Evolutionary conservation across 2,329 filamentous ascomycete species (phyloP).

Genomic region (Magnaporthiopsis incrustans): DNA sequence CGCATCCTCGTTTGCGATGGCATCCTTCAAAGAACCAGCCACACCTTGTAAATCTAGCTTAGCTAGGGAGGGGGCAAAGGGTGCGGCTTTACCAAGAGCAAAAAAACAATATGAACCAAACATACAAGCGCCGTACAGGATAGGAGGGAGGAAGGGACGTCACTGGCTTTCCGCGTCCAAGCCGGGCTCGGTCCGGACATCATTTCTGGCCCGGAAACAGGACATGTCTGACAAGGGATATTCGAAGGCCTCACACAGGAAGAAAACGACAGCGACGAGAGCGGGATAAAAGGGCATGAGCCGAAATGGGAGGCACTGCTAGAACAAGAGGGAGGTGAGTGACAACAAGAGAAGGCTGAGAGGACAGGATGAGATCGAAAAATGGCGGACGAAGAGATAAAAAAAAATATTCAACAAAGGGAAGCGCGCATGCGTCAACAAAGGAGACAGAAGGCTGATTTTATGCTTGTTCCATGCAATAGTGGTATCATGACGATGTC

Average conservation of each 20-base stretch:
- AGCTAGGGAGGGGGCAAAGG: not conserved
- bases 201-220: not conserved
- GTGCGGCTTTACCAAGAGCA: not conserved
- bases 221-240: not conserved
- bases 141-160: not conserved
- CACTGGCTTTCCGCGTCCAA: not conserved
- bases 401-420: not conserved
- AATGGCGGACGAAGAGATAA: not conserved
- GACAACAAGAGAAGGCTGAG: not conserved
- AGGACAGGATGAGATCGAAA: not conserved
- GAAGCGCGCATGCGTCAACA: not conserved
- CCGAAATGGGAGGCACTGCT: not conserved
- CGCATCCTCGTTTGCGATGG: not conserved
- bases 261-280: not conserved
- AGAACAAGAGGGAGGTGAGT: not conserved
- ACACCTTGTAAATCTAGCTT: not conserved
- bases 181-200: not conserved
- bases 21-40: not conserved
- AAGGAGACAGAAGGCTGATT: conserved; percentile 10
- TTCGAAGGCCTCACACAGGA: not conserved
- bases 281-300: not conserved
- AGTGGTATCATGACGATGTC: conserved; percentile 18
- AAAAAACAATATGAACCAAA: not conserved
- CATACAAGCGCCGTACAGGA: not conserved
- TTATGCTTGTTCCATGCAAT: conserved; percentile 14